Base-by-base conservation (phyloP, 2,329 filamentous ascomycete genomes). In the Exophiala sp. region DNA sequence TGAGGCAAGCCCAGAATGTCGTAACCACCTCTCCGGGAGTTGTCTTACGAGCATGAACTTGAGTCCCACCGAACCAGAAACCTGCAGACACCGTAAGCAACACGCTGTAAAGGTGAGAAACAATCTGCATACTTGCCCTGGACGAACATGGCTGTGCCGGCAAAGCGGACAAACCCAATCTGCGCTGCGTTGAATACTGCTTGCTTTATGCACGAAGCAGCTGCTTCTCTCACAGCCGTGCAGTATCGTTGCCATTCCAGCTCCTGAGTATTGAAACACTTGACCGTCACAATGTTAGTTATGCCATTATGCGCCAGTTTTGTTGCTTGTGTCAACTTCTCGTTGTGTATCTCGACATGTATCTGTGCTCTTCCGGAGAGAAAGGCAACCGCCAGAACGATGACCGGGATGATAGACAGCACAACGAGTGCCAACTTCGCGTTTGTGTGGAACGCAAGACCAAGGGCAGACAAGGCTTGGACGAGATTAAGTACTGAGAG, bases 361-460 rank as follows among this genome's bases (percentile, higher is more conserved):
- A 76, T 70, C 27, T 84, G 78, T 29, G 93, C 73, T 30, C 72
- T 74, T 1, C 72, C 71, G 1, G 82, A 82, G 1, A 87, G 70
- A 8, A 82, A 67, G 1, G 71, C 73, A 1, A 93, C 73, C 1
- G 83, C 62, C 1, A 80, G 50, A 1, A 79, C 72, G 3, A 86
- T 81, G 1, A 91, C 55, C 0, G 91, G 88, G 0, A 89, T 73
- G 0, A 82, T 84, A 0, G 84, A 78, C 2, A 95, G 71, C 9
- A 91, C 82, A 2, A 94, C 82, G 0, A 95, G 71, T 0, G 90
- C 89, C 13, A 97, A 74, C 55, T 83, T 83, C 88, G 87, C 96
- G 0, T 87, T 93, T 60, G 80, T 85, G 64, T 80, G 84, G 23
- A 96, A 76, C 0, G 89, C 88, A 1, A 96, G 72, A 0, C 70